A percentile compares a stretch with the other conserved stretches of the same genome.
Evolutionary conservation across 148 eudicot species (phyloP).

Genomic region (Talinum fruticosum): DNA sequence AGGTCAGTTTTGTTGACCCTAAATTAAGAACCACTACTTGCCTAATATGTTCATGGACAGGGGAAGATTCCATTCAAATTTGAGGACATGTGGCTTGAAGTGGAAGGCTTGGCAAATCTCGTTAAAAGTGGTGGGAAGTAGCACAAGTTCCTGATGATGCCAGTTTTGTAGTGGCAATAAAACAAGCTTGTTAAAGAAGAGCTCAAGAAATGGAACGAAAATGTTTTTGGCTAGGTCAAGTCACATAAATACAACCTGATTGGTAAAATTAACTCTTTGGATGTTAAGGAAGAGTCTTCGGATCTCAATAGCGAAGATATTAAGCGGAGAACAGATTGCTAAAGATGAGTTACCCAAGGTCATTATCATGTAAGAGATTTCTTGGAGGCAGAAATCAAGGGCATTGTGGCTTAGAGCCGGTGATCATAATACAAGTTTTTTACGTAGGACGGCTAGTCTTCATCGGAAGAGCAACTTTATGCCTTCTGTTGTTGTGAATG

Average conservation of each 20-base stretch:
- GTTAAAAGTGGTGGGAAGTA: neutral
- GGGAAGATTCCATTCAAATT: neutral
- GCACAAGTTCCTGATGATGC: no score
- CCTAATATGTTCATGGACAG: no score
- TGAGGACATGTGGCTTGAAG: neutral
- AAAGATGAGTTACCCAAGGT: neutral
- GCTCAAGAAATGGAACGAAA: neutral
- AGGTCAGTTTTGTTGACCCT: no score
- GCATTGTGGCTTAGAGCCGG: neutral
- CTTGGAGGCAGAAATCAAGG: neutral
- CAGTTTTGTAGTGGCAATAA: no score
- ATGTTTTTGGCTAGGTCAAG: neutral
- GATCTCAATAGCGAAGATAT: neutral
- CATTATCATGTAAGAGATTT: neutral
- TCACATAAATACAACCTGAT: neutral
- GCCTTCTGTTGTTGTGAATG: neutral
- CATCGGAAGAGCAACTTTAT: neutral
- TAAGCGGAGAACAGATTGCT: neutral
- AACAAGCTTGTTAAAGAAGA: neutral
- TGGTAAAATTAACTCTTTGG: neutral
- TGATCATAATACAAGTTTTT: neutral
- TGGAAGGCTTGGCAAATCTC: neutral
- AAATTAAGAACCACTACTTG: no score
- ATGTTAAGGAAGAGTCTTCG: neutral
- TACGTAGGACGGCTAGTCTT: neutral